Percentiles rank a stretch among this genome's conserved stretches.
These are phyloP conservation scores for Camelina sativa DNA, from an alignment of 345 rosid species.

Conservation along the genomic window DNA sequence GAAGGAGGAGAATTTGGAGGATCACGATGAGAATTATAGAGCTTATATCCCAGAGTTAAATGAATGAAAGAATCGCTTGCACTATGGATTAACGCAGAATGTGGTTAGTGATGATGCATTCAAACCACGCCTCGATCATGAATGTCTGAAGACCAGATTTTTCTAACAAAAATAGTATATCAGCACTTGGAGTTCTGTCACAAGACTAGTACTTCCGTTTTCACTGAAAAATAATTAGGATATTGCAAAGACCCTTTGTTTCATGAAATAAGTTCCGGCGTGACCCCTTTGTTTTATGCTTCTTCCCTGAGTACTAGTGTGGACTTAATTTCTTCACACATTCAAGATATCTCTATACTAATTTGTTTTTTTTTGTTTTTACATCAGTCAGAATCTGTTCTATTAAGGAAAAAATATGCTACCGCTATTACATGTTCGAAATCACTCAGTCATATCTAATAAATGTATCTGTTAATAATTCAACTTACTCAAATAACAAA, in stretches of 20 bases:
- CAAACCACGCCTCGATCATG: constrained; percentile 58
- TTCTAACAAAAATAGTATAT: background rate
- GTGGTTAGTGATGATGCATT: constrained; percentile 52
- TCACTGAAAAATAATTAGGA: background rate
- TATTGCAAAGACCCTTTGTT: background rate
- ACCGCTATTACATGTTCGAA: no score
- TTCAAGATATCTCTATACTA: no score
- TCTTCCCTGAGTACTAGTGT: no score
- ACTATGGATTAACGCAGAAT: constrained; percentile 49
- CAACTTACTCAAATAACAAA: no score
- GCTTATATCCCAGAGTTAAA: background rate
- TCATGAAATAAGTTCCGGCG: background rate
- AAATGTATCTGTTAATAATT: no score
- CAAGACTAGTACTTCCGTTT: background rate
- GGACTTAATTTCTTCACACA: no score
- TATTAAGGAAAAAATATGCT: no score
- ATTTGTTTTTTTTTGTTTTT: no score
- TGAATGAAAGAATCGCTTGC: no score
- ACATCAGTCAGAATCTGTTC: no score
- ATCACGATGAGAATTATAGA: constrained; percentile 29
- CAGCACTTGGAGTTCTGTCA: constrained; percentile 13
- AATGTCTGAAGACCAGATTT: constrained; percentile 46
- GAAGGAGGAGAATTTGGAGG: constrained; percentile 16
- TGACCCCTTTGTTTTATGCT: background rate
- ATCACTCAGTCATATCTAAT: no score